These are phyloP conservation scores for sweet orange (Citrus sinensis) DNA, from an alignment of 345 rosid species.

Conservation along the genomic window DNA sequence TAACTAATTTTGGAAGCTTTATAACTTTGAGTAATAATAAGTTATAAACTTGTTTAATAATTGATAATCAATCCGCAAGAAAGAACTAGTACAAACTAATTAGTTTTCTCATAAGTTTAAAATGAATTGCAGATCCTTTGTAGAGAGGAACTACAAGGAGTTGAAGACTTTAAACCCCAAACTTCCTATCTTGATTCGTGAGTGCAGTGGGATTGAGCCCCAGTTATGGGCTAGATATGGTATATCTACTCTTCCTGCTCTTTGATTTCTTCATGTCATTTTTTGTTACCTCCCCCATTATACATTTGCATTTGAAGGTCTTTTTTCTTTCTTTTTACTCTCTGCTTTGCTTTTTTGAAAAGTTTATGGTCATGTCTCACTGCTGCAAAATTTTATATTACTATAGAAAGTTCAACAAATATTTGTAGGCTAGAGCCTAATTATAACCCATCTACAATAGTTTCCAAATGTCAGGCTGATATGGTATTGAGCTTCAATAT, in stretches of 20 bases:
- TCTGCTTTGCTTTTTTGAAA: too few relatives aligned
- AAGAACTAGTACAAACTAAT: background rate
- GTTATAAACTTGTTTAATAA: background rate
- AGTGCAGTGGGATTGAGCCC: constrained; percentile 74
- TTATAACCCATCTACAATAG: background rate
- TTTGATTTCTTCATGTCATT: too few relatives aligned
- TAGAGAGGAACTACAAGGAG: constrained; percentile 86
- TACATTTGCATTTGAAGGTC: background rate
- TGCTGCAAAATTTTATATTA: background rate
- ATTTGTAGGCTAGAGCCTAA: background rate
- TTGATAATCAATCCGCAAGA: background rate
- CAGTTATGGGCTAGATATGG: constrained; percentile 99
- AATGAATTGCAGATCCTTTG: constrained; percentile 50
- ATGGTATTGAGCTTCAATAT: too few relatives aligned
- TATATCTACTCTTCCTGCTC: constrained; percentile 17
- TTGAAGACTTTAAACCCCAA: constrained; percentile 83
- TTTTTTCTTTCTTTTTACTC: too few relatives aligned
- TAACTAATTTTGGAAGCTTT: background rate
- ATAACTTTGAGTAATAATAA: too few relatives aligned
- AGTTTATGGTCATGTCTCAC: too few relatives aligned
- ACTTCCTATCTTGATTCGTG: constrained; percentile 87
- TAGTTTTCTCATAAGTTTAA: background rate
- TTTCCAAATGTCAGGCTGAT: background rate
- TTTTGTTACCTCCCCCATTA: too few relatives aligned
- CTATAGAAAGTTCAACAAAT: background rate